Percentiles rank a stretch among this genome's conserved stretches.
Evolutionary conservation across 225 moss, liverwort and hornwort genomes (phyloP).

Genomic region (Thuidium tamariscinum): DNA sequence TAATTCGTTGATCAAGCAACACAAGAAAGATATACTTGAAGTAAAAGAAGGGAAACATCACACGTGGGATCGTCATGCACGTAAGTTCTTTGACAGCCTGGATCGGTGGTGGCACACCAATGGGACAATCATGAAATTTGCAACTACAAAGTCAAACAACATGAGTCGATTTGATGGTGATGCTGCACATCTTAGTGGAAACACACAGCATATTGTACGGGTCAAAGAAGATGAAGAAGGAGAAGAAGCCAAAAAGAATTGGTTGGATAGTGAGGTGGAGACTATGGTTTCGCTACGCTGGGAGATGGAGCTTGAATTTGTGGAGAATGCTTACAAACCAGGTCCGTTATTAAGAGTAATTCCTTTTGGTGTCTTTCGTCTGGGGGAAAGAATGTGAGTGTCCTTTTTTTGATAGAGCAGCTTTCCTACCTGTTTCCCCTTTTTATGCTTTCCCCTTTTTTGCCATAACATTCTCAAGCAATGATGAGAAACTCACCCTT

Average conservation of each 20-base stretch:
- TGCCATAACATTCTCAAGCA: not conserved
- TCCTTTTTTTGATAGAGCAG: not conserved
- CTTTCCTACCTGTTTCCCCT: not conserved
- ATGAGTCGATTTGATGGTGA: not conserved
- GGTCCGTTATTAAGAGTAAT: not conserved
- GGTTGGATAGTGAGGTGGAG: conserved; percentile 40
- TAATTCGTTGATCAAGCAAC: conserved; percentile 41
- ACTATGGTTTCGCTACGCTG: conserved; percentile 23
- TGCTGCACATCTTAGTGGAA: conserved; percentile 3
- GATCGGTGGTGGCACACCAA: conserved; percentile 46
- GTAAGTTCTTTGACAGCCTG: conserved; percentile 33
- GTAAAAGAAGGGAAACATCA: conserved; percentile 32
- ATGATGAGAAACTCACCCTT: not conserved
- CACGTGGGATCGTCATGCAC: conserved; percentile 37
- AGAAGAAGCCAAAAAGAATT: conserved; percentile 38
- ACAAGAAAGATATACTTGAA: conserved; percentile 36
- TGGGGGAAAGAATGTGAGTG: not conserved
- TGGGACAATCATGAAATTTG: conserved; percentile 32
- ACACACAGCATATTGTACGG: not conserved
- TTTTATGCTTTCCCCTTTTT: not conserved
- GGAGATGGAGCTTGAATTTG: conserved; percentile 45
- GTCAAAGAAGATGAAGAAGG: conserved; percentile 33
- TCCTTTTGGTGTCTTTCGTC: not conserved
- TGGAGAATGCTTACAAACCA: conserved; percentile 37
- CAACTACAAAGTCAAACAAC: not conserved